Percentiles rank a stretch among this genome's conserved stretches.
phyloP scores from a whole-genome alignment of 768 basidiomycete genomes.

The Pulveroboletus frians region DNA sequence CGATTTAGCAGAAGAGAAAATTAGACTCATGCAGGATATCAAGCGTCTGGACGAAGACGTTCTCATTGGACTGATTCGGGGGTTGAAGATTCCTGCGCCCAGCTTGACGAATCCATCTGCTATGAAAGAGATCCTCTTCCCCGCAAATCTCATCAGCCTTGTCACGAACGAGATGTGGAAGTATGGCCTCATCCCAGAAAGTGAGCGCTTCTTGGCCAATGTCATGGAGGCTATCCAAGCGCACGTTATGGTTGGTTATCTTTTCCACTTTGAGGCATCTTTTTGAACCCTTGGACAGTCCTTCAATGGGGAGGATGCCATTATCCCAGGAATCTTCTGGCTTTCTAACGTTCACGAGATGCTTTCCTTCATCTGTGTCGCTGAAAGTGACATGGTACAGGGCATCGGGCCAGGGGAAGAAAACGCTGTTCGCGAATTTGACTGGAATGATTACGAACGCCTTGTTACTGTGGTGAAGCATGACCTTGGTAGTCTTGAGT shows the following conservation, averaged over 20 bases:
- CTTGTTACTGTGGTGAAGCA: slow-evolving; percentile 98
- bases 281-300: slow-evolving; percentile 43
- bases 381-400: slow-evolving; percentile 98
- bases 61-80: slow-evolving; percentile 81
- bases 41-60: slow-evolving; percentile 92
- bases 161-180: slow-evolving; percentile 99
- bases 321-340: slow-evolving; percentile 98
- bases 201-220: slow-evolving; percentile 96
- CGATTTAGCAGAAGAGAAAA: slow-evolving; percentile 93
- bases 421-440: slow-evolving; percentile 84
- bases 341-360: slow-evolving; percentile 99
- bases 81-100: slow-evolving; percentile 89
- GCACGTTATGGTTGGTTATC: slow-evolving; percentile 85
- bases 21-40: slow-evolving; percentile 84
- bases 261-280: not conserved
- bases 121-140: slow-evolving; percentile 97
- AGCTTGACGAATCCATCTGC: slow-evolving; percentile 88
- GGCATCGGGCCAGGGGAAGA: slow-evolving; percentile 97
- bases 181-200: slow-evolving; percentile 93
- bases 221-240: slow-evolving; percentile 98
- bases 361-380: slow-evolving; percentile 97
- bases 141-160: slow-evolving; percentile 94
- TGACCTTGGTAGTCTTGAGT: slow-evolving; percentile 95
- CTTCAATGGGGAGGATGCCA: slow-evolving; percentile 89
- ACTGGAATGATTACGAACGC: slow-evolving; percentile 96